A percentile compares a stretch with the other conserved stretches of the same genome.
Evolutionary conservation across 345 rosid species (phyloP).

Genomic region (Brassica rapa): DNA sequence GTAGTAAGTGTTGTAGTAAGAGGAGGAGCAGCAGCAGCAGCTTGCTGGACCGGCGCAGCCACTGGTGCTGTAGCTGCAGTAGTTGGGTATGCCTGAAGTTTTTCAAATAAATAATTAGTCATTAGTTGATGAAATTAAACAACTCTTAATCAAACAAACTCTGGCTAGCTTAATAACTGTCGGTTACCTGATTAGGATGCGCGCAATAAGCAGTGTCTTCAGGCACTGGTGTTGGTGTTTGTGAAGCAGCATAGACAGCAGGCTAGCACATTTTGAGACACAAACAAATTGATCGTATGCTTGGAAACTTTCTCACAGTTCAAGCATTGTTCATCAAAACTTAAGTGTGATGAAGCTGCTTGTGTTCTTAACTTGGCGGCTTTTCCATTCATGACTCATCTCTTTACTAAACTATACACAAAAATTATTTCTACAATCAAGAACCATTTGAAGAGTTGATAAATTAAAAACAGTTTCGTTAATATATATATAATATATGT

Average conservation of each 20-base stretch:
- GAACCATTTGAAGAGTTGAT: not conserved
- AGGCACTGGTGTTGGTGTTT: constrained; percentile 65
- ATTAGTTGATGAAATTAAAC: not conserved
- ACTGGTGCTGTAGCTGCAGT: constrained; percentile 46
- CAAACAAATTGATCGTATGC: not conserved
- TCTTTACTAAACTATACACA: constrained; percentile 60
- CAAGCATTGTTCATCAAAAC: constrained; percentile 78
- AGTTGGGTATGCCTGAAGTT: constrained; percentile 45
- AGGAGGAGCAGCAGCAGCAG: constrained; percentile 56
- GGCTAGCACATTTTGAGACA: constrained; percentile 47
- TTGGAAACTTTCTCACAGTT: constrained; percentile 73
- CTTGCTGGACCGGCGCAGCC: constrained; percentile 54
- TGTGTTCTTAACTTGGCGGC: constrained; percentile 69
- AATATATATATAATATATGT: not conserved
- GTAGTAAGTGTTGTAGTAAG: constrained; percentile 62
- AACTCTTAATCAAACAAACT: not conserved
- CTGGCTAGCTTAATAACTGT: not conserved
- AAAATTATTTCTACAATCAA: not conserved
- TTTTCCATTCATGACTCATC: constrained; percentile 78
- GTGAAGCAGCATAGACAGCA: constrained; percentile 63
- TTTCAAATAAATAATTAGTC: constrained; percentile 19
- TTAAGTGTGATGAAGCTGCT: constrained; percentile 56
- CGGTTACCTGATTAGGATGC: constrained; percentile 74
- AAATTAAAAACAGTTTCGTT: not conserved
- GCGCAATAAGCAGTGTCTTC: constrained; percentile 68